Base-by-base conservation (phyloP, 805 yeast genomes). In the Saccharomycopsis malanga region DNA sequence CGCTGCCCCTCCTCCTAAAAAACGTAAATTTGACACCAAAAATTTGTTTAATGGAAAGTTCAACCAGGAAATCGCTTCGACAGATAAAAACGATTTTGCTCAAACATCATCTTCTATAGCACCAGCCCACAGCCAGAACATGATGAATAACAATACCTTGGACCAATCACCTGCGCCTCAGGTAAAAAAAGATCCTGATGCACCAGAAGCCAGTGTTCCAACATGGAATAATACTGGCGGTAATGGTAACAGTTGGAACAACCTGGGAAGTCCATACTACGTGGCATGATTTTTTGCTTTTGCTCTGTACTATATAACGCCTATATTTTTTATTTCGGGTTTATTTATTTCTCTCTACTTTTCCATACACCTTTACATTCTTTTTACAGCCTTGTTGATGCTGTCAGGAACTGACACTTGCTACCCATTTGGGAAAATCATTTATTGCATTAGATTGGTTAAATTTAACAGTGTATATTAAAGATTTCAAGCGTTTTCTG, bases 21-120 rank as follows among this genome's bases (percentile, higher is more conserved):
- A 29, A 20, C 20, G 40, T 12, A 44, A 45, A 23, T 48, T 48
- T 32, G 52, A 48, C 24, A 44, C 52, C 12, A 43, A 43, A 18
- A 35, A 20, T 15, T 32, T 48, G 22, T 48, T 48, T 39, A 48
- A 48, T 22, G 51, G 51, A 15, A 34, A 30, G 14, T 48, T 48
- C 20, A 44, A 44, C 18, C 12, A 30, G 10, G 40, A 37, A 17
- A 37, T 37, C 6, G 36, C 36, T 32, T 32, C 36, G 10, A 27
- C n/a, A n/a, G n/a, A n/a, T n/a, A n/a, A n/a, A n/a, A n/a, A n/a
- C n/a, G n/a, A n/a, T n/a, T n/a, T n/a, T 27, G 30, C 30, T 27
- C 12, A 12, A 9, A 9, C 30, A 9, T 27, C 12, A 27, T 27
- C 12, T 27, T 27, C 30, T 12, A 27, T 27, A 27, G 12, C 7